Base-by-base conservation (phyloP, 768 basidiomycete species). In the Cystobasidium onofrii region DNA sequence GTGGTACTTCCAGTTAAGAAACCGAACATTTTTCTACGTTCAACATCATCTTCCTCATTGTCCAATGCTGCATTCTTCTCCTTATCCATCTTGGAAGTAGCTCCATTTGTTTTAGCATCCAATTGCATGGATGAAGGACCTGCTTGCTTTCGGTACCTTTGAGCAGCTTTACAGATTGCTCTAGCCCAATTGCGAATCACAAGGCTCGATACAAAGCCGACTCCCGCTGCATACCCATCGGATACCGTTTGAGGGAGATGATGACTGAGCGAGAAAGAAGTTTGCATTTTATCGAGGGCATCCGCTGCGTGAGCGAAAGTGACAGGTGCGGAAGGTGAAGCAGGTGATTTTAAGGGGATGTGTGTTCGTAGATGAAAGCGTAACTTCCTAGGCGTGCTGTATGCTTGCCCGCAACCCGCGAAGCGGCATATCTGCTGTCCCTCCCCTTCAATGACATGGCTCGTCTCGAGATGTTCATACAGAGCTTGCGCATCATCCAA, bases 131-230 rank as follows among this genome's bases (percentile, higher is more conserved):
- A 4, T 18, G 60, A 33, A 4, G 57, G 10, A 44, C 43, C 63
- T 15, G 63, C 63, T 15, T 4, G 7, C 10, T n/a, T 29, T 36
- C 27, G 15, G 25, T 71, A 71, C n/a, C 36, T 7, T 36, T 39
- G 36, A 9, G 55, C 69, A 10, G 69, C 69, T 15, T 31, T 43
- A n/a, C 29, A 23, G 17, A 39, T 31, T 39, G 52, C 52, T n/a
- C 69, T 55, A 31, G 69, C 54, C 52, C 50, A 36, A 39, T 71
- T 71, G 1, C 69, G 50, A 13, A 71, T 23, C 1, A 71, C 69
- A 29, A 71, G 69, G 29, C 69, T 71, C 27, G 69, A 1, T 12
- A 71, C 69, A 41, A 71, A 71, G 54, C 69, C 69, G 1, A 71
- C 39, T 17, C 69, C 69, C 12, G 44, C 55, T 60, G 69, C 69